These are phyloP conservation scores for Hyaloscypha bicolor DNA, from an alignment of 495 filamentous ascomycete genomes.

Conservation along the genomic window DNA sequence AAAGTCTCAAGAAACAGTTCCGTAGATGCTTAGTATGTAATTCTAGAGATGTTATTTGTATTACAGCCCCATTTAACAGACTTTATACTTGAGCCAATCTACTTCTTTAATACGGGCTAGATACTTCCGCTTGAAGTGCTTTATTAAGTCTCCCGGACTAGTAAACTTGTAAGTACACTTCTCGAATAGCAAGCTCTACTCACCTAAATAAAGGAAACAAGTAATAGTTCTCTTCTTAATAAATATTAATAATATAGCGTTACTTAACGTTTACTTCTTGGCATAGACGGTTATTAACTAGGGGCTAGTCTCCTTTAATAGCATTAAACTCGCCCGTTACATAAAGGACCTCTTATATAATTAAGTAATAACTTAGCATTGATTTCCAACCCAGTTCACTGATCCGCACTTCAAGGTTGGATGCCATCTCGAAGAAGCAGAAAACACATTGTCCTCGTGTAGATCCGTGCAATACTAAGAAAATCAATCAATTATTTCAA, in stretches of 20 bases:
- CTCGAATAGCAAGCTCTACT: constrained; percentile 34
- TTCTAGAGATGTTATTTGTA: constrained; percentile 30
- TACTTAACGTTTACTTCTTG: constrained; percentile 35
- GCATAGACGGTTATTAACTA: constrained; percentile 27
- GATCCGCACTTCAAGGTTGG: too few species aligned
- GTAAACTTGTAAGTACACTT: constrained; percentile 37
- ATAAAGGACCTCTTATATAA: constrained; percentile 33
- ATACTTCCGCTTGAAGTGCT: constrained; percentile 47
- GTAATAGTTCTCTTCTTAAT: constrained; percentile 40
- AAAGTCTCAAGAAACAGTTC: constrained; percentile 5
- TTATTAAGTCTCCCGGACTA: constrained; percentile 40
- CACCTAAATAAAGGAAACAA: constrained; percentile 45
- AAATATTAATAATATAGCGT: too few species aligned
- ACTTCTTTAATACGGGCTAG: constrained; percentile 34
- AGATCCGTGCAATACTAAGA: too few species aligned
- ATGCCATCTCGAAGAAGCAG: too few species aligned
- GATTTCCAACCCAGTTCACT: too few species aligned
- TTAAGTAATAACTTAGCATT: constrained; percentile 31
- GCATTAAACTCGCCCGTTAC: constrained; percentile 19
- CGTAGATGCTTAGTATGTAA: constrained; percentile 11
- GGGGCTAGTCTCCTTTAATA: constrained; percentile 23
- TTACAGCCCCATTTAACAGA: too few species aligned
- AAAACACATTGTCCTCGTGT: too few species aligned
- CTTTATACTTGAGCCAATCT: constrained; percentile 27
- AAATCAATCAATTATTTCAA: too few species aligned